Percentiles rank a stretch among this genome's conserved stretches.
phyloP scores from a whole-genome alignment of 73 alveolate genomes.

The Symbiodinium natans region DNA sequence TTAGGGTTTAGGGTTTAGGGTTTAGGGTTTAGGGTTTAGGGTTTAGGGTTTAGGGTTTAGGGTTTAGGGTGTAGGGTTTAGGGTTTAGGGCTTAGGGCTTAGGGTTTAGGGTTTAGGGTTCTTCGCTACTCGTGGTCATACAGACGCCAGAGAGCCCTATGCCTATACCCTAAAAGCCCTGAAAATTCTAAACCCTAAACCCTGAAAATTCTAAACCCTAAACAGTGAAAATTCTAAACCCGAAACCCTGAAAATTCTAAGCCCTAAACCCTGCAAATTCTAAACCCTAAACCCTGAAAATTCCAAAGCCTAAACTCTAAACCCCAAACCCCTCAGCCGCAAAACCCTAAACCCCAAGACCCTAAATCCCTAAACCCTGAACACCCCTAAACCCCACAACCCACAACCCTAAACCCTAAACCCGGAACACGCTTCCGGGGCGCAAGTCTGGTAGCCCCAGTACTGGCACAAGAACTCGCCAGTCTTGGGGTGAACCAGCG shows the following conservation, averaged over 20 bases:
- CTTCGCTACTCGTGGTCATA: not conserved
- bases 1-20: no score
- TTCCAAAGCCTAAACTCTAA: no score
- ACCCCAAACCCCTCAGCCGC: no score
- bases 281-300: no score
- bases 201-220: no score
- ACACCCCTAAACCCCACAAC: no score
- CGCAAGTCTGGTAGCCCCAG: conserved; percentile 94
- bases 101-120: not conserved
- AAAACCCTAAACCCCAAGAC: not conserved
- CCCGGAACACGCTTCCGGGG: no score
- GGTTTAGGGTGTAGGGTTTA: not conserved
- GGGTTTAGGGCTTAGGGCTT: not conserved
- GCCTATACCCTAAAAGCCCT: not conserved
- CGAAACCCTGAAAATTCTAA: not conserved
- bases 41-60: not conserved
- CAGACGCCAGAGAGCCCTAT: no score
- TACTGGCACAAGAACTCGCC: conserved; percentile 61
- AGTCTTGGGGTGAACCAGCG: conserved; percentile 51
- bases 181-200: not conserved
- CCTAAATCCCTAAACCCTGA: not conserved
- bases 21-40: not conserved
- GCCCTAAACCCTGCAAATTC: no score
- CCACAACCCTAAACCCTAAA: no score
- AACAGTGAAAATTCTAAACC: not conserved